A percentile compares a stretch with the other conserved stretches of the same genome.
These are phyloP conservation scores for Scheffersomyces lignosus DNA, from an alignment of 805 yeast genomes.

Conservation along the genomic window DNA sequence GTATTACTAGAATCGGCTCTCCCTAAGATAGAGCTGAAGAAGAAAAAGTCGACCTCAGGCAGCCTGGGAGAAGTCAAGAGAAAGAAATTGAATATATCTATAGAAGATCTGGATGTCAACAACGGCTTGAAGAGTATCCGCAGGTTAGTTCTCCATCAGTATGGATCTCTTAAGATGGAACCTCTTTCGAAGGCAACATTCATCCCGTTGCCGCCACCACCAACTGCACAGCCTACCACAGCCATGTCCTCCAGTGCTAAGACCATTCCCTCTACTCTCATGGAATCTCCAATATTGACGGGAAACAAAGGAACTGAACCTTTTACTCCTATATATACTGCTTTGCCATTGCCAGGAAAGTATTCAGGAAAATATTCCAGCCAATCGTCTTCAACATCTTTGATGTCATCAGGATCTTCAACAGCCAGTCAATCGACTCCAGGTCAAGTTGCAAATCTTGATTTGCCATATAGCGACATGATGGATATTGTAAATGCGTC, in stretches of 20 bases:
- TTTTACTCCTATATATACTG: no score
- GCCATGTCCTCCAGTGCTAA: no score
- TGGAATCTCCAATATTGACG: background rate
- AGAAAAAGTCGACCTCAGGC: background rate
- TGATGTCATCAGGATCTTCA: background rate
- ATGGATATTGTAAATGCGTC: conserved; percentile 37
- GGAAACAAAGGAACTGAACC: background rate
- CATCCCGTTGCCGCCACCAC: background rate
- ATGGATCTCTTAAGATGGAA: no score
- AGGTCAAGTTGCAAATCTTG: background rate
- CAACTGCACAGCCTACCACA: background rate
- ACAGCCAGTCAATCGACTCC: background rate
- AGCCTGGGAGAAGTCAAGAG: background rate
- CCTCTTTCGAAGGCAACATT: background rate
- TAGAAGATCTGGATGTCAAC: no score
- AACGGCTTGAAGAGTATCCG: no score
- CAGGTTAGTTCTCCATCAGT: no score
- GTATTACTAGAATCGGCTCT: background rate
- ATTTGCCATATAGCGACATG: conserved; percentile 14
- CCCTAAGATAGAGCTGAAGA: background rate
- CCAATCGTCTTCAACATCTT: background rate
- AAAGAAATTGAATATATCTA: no score
- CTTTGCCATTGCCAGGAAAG: no score
- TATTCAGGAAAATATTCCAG: background rate
- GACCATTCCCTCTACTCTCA: background rate